Evolutionary conservation across 805 yeast genomes (phyloP).

Genomic region (Clavispora santaluciae): DNA sequence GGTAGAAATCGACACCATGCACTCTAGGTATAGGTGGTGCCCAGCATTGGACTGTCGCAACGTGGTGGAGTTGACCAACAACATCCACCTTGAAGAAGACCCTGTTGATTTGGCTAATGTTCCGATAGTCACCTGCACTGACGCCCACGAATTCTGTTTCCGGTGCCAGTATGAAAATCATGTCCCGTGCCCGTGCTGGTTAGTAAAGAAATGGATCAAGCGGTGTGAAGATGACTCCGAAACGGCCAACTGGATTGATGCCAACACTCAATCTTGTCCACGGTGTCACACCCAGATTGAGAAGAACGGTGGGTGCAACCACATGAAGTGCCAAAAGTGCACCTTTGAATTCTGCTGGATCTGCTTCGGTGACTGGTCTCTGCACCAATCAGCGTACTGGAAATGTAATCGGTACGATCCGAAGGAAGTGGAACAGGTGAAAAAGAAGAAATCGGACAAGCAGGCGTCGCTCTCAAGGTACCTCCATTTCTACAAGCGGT

Average conservation of each 20-base stretch:
- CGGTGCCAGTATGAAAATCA: constrained; percentile 74
- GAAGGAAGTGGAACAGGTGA: constrained; percentile 33
- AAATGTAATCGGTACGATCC: constrained; percentile 56
- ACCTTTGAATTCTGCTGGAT: constrained; percentile 88
- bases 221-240: constrained; percentile 85
- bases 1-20: constrained; percentile 7
- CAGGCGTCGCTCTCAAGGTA: constrained; percentile 57
- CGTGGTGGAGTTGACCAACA: constrained; percentile 39
- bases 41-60: constrained; percentile 77
- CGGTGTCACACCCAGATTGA: constrained; percentile 76
- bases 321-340: constrained; percentile 85
- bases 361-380: constrained; percentile 71
- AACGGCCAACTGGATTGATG: constrained; percentile 79
- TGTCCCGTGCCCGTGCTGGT: constrained; percentile 74
- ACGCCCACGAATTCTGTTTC: constrained; percentile 73
- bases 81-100: background rate
- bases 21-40: constrained; percentile 63
- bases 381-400: constrained; percentile 60
- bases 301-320: constrained; percentile 96
- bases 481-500: constrained; percentile 69
- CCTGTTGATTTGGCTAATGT: constrained; percentile 25
- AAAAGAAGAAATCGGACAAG: constrained; percentile 38
- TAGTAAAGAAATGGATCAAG: constrained; percentile 66
- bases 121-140: constrained; percentile 67
- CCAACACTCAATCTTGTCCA: constrained; percentile 84